phyloP scores from a whole-genome alignment of 257 asterid genomes.

The Petunia axillaris region DNA sequence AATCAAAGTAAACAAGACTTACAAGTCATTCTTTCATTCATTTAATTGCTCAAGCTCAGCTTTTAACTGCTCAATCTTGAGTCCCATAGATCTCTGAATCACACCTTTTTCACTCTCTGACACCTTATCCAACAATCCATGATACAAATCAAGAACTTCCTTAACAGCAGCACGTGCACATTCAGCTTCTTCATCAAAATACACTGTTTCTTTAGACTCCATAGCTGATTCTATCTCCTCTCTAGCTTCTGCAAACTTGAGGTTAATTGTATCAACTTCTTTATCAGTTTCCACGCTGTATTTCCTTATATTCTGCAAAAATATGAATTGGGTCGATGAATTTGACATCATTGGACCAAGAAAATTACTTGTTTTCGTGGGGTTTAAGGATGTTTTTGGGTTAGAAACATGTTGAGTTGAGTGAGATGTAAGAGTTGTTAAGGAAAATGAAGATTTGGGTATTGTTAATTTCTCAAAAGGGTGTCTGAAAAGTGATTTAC shows the following conservation, averaged over 20 bases:
- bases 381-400: conserved; percentile 11
- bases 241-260: conserved; percentile 96
- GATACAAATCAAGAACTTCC: conserved; percentile 73
- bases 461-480: conserved; percentile 37
- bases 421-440: conserved; percentile 29
- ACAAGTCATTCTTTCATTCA: conserved; percentile 44
- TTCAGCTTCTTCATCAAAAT: conserved; percentile 92
- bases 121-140: conserved; percentile 55
- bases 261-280: conserved; percentile 81
- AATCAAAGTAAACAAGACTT: conserved; percentile 32
- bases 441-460: conserved; percentile 38
- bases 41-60: conserved; percentile 88
- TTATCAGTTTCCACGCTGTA: conserved; percentile 63
- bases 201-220: conserved; percentile 94
- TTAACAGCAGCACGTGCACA: conserved; percentile 89
- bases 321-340: conserved; percentile 36
- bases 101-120: conserved; percentile 65
- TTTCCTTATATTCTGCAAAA: conserved; percentile 40
- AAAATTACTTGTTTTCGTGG: conserved; percentile 33
- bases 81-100: conserved; percentile 94
- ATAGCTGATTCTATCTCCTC: conserved; percentile 96
- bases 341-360: conserved; percentile 32
- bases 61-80: conserved; percentile 91
- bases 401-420: conserved; percentile 29
- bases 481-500: conserved; percentile 41